Conservation (phyloP, 306 rosid genomes). For the Malus fusca region DNA sequence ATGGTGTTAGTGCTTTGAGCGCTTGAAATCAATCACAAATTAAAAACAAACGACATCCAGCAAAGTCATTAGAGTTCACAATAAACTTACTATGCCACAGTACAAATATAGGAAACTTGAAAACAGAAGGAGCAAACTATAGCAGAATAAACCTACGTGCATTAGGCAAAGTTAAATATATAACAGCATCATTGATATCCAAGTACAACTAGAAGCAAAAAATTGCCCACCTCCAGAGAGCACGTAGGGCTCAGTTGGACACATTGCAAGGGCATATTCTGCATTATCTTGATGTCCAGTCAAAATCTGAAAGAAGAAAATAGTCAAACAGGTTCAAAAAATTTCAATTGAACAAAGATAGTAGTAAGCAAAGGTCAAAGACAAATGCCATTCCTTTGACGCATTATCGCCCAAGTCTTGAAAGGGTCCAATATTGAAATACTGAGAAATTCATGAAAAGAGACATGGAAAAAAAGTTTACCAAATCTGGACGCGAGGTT, state of each 20-base stretch:
- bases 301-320: conserved; percentile 49
- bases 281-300: conserved; percentile 99
- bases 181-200: background rate
- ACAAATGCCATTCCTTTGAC: background rate
- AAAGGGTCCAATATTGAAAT: background rate
- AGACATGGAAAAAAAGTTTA: background rate
- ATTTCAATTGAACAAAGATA: background rate
- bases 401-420: background rate
- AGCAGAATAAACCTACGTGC: background rate
- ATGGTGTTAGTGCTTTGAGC: background rate
- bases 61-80: background rate
- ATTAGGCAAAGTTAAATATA: background rate
- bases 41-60: background rate
- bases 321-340: background rate
- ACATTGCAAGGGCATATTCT: conserved; percentile 99
- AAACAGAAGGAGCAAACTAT: background rate
- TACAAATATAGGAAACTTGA: background rate
- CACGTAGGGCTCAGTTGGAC: conserved; percentile 96
- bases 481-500: conserved; percentile 97
- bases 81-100: background rate
- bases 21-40: background rate
- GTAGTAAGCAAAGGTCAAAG: conserved; percentile 3
- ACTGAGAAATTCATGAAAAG: background rate
- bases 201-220: background rate
- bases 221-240: conserved; percentile 79